Conservation (phyloP, 352 stramenopile species). For the Phytophthora ramorum region DNA sequence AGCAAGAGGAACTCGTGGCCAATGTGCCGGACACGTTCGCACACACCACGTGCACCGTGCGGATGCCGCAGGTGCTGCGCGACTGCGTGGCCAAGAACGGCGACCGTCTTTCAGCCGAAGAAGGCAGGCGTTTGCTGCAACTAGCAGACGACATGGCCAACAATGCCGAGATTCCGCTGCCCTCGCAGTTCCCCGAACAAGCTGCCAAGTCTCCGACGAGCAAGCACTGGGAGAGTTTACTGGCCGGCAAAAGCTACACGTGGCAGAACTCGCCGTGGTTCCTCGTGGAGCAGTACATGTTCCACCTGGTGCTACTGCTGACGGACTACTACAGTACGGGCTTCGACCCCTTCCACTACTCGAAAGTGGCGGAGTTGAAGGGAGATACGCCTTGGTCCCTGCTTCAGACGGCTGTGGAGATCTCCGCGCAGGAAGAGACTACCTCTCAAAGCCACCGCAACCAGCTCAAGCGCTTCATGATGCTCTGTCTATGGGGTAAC, state of each 20-base stretch:
- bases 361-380: constrained; percentile 62
- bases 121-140: constrained; percentile 33
- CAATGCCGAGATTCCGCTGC: constrained; percentile 50
- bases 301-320: constrained; percentile 69
- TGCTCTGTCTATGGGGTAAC: constrained; percentile 81
- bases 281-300: constrained; percentile 77
- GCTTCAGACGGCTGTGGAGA: constrained; percentile 56
- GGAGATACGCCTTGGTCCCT: constrained; percentile 63
- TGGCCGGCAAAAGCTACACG: constrained; percentile 53
- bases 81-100: constrained; percentile 59
- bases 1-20: constrained; percentile 38
- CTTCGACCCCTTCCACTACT: constrained; percentile 70
- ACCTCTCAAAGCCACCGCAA: constrained; percentile 36
- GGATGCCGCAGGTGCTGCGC: constrained; percentile 57
- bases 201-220: constrained; percentile 46
- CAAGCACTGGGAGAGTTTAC: constrained; percentile 52
- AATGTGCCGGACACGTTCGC: constrained; percentile 52
- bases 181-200: constrained; percentile 30
- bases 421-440: constrained; percentile 26
- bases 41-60: constrained; percentile 54
- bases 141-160: constrained; percentile 50
- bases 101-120: constrained; percentile 32
- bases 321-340: constrained; percentile 65
- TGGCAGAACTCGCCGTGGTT: constrained; percentile 85
- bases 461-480: constrained; percentile 62